phyloP scores from a whole-genome alignment of 768 basidiomycete species.

The Rhizopogon salebrosus region DNA sequence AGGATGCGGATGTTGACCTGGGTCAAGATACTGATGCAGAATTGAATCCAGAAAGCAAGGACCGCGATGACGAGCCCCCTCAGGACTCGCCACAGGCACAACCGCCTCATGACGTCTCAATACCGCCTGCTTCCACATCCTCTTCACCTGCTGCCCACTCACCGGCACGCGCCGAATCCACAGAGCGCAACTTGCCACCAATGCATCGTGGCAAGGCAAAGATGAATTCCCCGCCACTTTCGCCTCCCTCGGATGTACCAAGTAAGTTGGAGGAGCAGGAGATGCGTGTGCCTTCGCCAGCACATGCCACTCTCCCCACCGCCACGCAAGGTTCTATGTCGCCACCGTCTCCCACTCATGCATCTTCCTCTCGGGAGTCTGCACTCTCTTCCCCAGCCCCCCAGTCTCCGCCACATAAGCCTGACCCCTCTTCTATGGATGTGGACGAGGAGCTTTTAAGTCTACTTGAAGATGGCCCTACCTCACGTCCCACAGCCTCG shows the following conservation, averaged over 20 bases:
- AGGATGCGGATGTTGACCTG: slow-evolving; percentile 14
- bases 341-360: not conserved
- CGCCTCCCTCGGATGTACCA: not conserved
- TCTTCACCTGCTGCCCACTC: not conserved
- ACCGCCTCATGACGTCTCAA: not conserved
- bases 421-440: slow-evolving; percentile 36
- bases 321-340: not conserved
- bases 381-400: not conserved
- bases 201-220: not conserved
- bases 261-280: slow-evolving; percentile 1
- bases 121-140: not conserved
- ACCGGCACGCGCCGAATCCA: not conserved
- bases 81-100: not conserved
- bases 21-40: slow-evolving; percentile 10
- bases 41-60: slow-evolving; percentile 40
- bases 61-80: slow-evolving; percentile 19
- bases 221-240: not conserved
- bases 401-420: not conserved
- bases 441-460: slow-evolving; percentile 64
- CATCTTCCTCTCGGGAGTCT: not conserved
- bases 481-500: slow-evolving; percentile 9
- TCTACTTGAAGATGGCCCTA: slow-evolving; percentile 51
- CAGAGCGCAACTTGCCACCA: not conserved
- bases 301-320: not conserved
- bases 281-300: not conserved